These are phyloP conservation scores for Yamagishiella unicocca DNA, from an alignment of 139 green algal genomes.

Conservation along the genomic window DNA sequence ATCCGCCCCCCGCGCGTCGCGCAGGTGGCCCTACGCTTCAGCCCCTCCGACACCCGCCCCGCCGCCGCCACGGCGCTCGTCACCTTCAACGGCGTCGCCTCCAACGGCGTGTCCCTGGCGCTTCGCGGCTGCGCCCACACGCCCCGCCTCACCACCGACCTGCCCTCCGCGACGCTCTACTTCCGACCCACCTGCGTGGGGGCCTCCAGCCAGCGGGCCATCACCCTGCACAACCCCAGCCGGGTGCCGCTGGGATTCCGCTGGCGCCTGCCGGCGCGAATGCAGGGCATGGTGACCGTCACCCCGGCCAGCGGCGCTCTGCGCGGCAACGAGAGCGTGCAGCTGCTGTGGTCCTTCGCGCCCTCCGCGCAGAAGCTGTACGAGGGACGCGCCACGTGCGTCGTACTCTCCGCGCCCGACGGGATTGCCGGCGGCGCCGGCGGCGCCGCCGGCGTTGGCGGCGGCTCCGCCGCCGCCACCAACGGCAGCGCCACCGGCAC, in stretches of 20 bases:
- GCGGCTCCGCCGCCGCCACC: neutral
- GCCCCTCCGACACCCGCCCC: slow-evolving; percentile 13
- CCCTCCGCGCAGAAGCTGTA: slow-evolving; percentile 61
- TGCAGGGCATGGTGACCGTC: slow-evolving; percentile 59
- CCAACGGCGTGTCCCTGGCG: slow-evolving; percentile 46
- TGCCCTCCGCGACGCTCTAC: slow-evolving; percentile 44
- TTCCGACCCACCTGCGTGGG: slow-evolving; percentile 81
- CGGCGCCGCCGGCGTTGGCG: neutral
- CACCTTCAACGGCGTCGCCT: slow-evolving; percentile 60
- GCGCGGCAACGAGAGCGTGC: slow-evolving; percentile 66
- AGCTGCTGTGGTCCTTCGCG: slow-evolving; percentile 67
- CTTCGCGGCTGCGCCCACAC: slow-evolving; percentile 58
- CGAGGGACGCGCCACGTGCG: slow-evolving; percentile 40
- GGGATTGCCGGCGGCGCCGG: neutral
- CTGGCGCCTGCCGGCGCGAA: slow-evolving; percentile 62
- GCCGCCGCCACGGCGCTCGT: slow-evolving; percentile 33
- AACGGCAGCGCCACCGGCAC: too few species aligned
- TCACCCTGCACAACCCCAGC: slow-evolving; percentile 73
- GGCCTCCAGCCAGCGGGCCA: slow-evolving; percentile 58
- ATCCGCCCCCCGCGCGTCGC: too few species aligned
- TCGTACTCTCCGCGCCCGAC: slow-evolving; percentile 41
- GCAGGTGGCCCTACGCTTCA: slow-evolving; percentile 66
- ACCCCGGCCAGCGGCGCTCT: slow-evolving; percentile 62
- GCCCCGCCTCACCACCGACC: slow-evolving; percentile 57
- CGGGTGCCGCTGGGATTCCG: slow-evolving; percentile 65